Evolutionary conservation across 768 basidiomycete species (phyloP), one percentile per base, ranked within the genome.

Genomic region (Suillus alpinus): DNA sequence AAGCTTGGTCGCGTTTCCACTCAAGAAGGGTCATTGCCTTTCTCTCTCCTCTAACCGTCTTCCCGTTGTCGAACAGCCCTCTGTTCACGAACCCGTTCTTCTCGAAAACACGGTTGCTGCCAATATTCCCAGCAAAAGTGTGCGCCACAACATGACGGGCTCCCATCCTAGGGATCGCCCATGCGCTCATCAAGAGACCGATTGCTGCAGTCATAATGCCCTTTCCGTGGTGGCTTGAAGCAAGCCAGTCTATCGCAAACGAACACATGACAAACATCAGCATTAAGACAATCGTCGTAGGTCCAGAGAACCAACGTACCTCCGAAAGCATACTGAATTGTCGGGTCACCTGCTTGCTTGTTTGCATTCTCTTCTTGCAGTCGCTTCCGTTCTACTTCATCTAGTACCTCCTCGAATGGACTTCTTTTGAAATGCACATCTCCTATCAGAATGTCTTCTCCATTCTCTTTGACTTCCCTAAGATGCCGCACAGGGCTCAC

Each of bases 181-280:
- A 90, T 10, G 78, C 67, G 18, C 80, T 67, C 47, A 91, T 56
- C 36, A 92, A 52, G 6, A 80, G 80, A 8, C 71, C 72, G 36
- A 92, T 67, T 0, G 81, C 87, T 20, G 82, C 83, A 26, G 82
- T 81, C 91, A 91, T 91, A 63, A 92, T 89, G 0, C 89, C 88
- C 64, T 75, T 78, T 34, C 87, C 79, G 60, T 90, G 88, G 66
- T 88, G 82, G 37, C 80, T 81, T 14, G 84, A 77, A 6, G 78
- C 81, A 44, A 91, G 71, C 63, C 80, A 89, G 67, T 88, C 89
- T 88, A 66, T n/a, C 26, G 3, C 36, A 37, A 4, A 20, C 32
- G 26, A 37, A 20, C 23, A n/a, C 9, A 16, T 20, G 13, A 52
- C 23, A 16, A 16, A 53, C 14, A 9, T 36, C 32, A 23, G 31